Conservation (phyloP, 257 asterid genomes). For the Anisodus tanguticus region DNA sequence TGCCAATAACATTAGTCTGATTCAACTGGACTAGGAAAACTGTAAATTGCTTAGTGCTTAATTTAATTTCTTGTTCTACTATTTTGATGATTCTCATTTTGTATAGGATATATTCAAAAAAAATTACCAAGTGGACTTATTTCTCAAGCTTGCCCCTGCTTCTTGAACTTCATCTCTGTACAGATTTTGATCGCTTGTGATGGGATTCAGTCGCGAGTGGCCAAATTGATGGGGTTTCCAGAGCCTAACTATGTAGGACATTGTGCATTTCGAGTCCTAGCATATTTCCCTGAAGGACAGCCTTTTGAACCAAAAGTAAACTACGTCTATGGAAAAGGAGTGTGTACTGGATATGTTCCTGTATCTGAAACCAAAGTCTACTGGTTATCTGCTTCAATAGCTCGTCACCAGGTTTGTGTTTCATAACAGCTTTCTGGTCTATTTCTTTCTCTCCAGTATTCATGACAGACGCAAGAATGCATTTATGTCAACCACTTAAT, state of each 20-base stretch:
- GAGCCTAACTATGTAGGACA: slow-evolving; percentile 78
- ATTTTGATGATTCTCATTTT: not conserved
- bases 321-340: slow-evolving; percentile 74
- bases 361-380: slow-evolving; percentile 79
- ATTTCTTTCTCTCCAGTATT: not conserved
- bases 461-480: not conserved
- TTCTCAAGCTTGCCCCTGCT: slow-evolving; percentile 20
- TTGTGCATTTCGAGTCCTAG: slow-evolving; percentile 78
- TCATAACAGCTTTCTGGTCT: not conserved
- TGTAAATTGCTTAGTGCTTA: not conserved
- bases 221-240: slow-evolving; percentile 85
- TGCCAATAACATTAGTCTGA: not conserved
- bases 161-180: slow-evolving; percentile 19
- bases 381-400: slow-evolving; percentile 86
- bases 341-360: slow-evolving; percentile 78
- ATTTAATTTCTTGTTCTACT: not conserved
- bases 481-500: not conserved
- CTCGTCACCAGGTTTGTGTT: slow-evolving; percentile 66
- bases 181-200: slow-evolving; percentile 89
- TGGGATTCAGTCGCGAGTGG: slow-evolving; percentile 87
- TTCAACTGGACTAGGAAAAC: not conserved
- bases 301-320: slow-evolving; percentile 63
- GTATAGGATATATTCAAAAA: not conserved
- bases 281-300: slow-evolving; percentile 71
- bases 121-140: not conserved